Evolutionary conservation across 495 filamentous ascomycete species (phyloP).

Genomic region (Xylaria grammica): DNA sequence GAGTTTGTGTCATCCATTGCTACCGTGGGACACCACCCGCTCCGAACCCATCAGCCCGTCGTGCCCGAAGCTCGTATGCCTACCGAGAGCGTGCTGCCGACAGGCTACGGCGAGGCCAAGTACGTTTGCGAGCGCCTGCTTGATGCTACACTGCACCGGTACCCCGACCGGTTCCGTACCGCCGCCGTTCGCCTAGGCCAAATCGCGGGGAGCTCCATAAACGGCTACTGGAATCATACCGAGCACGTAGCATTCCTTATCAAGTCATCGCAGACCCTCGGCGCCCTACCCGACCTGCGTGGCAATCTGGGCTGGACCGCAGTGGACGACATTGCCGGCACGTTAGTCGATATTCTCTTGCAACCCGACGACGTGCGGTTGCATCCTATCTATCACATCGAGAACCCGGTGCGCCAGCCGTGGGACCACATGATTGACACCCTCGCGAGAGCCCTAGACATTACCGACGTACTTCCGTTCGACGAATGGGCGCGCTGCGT

Average conservation of each 20-base stretch:
- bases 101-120: constrained; percentile 18
- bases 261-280: constrained; percentile 57
- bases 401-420: constrained; percentile 58
- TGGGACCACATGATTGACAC: constrained; percentile 54
- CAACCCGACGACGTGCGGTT: no score
- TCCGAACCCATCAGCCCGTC: constrained; percentile 18
- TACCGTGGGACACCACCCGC: constrained; percentile 45
- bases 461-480: constrained; percentile 53
- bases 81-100: background rate
- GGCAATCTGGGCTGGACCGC: constrained; percentile 56
- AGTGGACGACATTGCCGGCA: constrained; percentile 51
- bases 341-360: constrained; percentile 29
- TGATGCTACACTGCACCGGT: background rate
- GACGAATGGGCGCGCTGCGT: constrained; percentile 58
- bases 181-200: constrained; percentile 55
- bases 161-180: constrained; percentile 43
- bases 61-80: constrained; percentile 8
- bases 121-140: constrained; percentile 16
- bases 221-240: constrained; percentile 58
- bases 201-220: constrained; percentile 51
- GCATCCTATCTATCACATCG: constrained; percentile 68
- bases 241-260: constrained; percentile 58
- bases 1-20: constrained; percentile 59
- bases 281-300: constrained; percentile 47
- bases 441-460: constrained; percentile 47